Base-by-base conservation (phyloP, 140 eudicot species). In the Anethum foeniculum region DNA sequence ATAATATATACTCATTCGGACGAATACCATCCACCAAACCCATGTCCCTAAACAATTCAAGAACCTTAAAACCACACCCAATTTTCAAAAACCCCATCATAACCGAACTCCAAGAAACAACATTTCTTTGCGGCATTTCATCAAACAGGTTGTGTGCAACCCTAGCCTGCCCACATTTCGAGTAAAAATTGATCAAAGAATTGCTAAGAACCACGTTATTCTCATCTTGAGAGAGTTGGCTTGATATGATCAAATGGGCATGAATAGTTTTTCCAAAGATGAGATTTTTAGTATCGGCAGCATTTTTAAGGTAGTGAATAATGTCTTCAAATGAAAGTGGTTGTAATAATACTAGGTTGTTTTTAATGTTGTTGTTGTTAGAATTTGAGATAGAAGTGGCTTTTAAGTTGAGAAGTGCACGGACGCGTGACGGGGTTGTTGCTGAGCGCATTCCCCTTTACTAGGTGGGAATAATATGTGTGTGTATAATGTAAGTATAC, bases 221-320 rank as follows among this genome's bases (percentile, higher is more conserved):
- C 7, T 27, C 36, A 0, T 62, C 18, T 52, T 77, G 46, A 39
- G 77, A 49, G n/a, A 73, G 38, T 34, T 85, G 88, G 51, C 83
- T 67, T 27, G 90, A 84, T 7, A 80, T 76, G 19, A 86, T 79
- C 46, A 90, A 81, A 76, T 46, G 88, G 68, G 92, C 95, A 25
- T 88, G 95, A 64, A 88, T 80, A 25, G 48, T 19, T 81, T 84
- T 80, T 7, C 92, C 88, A 2, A 86, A 38, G 23, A 77, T 58
- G 39, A 88, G 76, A 65, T 86, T 86, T 82, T 71, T 71, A 8
- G 85, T 73, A 15, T 81, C 77, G 15, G 92, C 67, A 9, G 84
- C 80, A 39, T 77, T 46, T 41, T 68, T 83, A 44, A 88, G 75
- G 75, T 84, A 69, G 76, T 85, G 68, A 25, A 81, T 10, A 3